Base-by-base conservation (phyloP, 352 stramenopile genomes). In the Pelagophyceae sp. region DNA sequence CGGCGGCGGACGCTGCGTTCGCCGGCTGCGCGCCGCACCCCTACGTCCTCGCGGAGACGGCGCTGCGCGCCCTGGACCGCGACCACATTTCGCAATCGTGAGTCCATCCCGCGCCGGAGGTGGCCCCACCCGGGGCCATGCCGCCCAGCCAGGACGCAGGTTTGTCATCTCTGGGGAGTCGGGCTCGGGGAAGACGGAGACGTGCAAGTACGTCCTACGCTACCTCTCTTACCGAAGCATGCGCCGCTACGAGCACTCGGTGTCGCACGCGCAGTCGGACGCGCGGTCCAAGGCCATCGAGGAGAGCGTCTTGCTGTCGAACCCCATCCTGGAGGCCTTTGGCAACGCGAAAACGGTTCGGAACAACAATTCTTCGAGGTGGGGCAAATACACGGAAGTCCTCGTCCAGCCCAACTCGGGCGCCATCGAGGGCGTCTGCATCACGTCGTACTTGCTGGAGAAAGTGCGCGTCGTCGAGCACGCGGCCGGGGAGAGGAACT, bases 381-480 rank as follows among this genome's bases (percentile, higher is more conserved):
- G 98, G 78, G 95, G 95, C 78, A 98, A 98, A 87, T 98, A 98
- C 78, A 98, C 98, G 85, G 93, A 98, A 83, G 92, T 98, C 79
- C 87, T 95, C 77, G 98, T 98, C 82, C 35, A 74, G 67, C 67
- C 67, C 5, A 29, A 17, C 17, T 58, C 35, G 35, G 67, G 67
- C 35, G 31, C 67, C 35, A 98, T 98, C 83, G 93, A 98, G 86
- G 75, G 80, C 32, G 82, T 77, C 80, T 80, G 87, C 77, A 85
- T 87, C n/a, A 90, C 97, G 81, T 97, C 93, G 37, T 98, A 98
- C 82, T 81, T 98, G 54, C 85, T 98, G 19, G 94, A 98, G 80
- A 98, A 98, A 82, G 91, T 97, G 38, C 90, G 95, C 51, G 86
- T 98, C 29, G 90, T 91, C 23, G 96, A 94, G 75, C 94, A 98